Conservation (phyloP, 768 basidiomycete species). For the Imleria badia region DNA sequence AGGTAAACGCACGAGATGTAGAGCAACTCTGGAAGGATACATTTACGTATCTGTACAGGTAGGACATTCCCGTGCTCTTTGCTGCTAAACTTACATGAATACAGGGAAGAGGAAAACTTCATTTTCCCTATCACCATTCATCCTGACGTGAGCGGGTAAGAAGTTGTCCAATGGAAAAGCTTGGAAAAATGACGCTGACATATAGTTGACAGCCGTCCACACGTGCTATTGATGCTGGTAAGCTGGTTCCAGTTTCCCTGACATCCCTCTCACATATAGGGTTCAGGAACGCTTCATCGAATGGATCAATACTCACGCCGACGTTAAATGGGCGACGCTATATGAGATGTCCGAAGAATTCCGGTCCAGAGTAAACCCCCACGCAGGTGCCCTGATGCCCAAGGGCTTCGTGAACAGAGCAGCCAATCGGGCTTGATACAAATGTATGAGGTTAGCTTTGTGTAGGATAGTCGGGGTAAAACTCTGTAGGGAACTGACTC, state of each 20-base stretch:
- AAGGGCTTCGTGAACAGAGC: constrained; percentile 32
- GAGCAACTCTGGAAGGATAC: constrained; percentile 77
- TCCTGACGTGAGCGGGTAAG: constrained; percentile 69
- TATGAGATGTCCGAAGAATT: constrained; percentile 66
- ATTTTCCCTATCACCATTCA: constrained; percentile 80
- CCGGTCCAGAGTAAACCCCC: constrained; percentile 49
- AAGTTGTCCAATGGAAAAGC: neutral
- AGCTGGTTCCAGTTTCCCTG: constrained; percentile 8
- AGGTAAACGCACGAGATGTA: constrained; percentile 65
- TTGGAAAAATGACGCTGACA: neutral
- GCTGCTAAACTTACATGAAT: neutral
- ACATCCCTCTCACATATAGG: neutral
- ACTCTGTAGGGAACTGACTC: neutral
- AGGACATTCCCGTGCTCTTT: neutral
- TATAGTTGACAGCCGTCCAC: constrained; percentile 47
- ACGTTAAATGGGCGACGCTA: constrained; percentile 71
- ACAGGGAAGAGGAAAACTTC: constrained; percentile 60
- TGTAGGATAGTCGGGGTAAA: constrained; percentile 6
- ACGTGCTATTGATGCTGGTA: constrained; percentile 74
- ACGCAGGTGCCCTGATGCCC: constrained; percentile 56
- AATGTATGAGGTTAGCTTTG: neutral
- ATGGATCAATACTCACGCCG: constrained; percentile 69
- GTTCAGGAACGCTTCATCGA: constrained; percentile 67
- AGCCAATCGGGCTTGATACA: neutral
- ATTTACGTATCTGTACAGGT: constrained; percentile 68